Percentiles rank a stretch among this genome's conserved stretches.
These are phyloP conservation scores for Corymbia calophylla DNA, from an alignment of 441 rosid species.

Conservation along the genomic window DNA sequence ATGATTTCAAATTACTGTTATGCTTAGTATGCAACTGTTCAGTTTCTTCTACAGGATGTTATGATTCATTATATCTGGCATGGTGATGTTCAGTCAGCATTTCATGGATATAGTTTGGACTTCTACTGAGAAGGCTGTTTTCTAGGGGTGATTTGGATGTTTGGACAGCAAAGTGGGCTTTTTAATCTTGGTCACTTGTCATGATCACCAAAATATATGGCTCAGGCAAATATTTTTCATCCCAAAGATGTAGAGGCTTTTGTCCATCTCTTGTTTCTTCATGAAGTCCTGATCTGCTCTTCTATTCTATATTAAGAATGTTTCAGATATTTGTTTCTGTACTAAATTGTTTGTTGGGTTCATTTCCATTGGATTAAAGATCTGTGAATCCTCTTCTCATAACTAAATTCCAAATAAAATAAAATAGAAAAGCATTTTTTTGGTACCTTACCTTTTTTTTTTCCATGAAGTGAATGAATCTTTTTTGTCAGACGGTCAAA, in stretches of 20 bases:
- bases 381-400: background rate
- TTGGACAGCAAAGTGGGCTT: background rate
- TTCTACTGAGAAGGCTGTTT: background rate
- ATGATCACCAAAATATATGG: background rate
- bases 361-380: background rate
- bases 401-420: background rate
- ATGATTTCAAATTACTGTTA: background rate
- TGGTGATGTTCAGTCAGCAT: background rate
- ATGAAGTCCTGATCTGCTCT: background rate
- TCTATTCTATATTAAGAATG: background rate
- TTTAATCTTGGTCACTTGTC: background rate
- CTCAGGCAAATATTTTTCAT: background rate
- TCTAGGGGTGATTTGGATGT: background rate
- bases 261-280: background rate
- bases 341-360: background rate
- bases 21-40: background rate
- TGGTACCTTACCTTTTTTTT: background rate
- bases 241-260: background rate
- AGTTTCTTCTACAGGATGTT: background rate
- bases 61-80: background rate
- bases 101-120: background rate
- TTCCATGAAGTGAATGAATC: background rate
- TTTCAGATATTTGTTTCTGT: background rate
- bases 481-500: background rate
- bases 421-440: background rate